These are phyloP conservation scores for Borealophlyctis nickersoniae DNA, from an alignment of 192 early-diverging fungal genomes.

Conservation along the genomic window DNA sequence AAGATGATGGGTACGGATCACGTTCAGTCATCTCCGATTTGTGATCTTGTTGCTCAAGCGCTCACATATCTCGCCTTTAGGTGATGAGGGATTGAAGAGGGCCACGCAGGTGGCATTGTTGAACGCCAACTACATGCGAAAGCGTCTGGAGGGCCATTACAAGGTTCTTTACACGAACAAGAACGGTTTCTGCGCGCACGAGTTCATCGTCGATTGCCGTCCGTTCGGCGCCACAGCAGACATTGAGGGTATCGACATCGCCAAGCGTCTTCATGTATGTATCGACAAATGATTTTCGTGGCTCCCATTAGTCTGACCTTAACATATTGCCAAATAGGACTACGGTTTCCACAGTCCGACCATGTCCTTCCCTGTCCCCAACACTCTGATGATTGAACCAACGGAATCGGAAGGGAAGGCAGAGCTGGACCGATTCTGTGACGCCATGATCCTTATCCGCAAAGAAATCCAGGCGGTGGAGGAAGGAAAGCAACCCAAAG, in stretches of 20 bases:
- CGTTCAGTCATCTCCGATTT: constrained; percentile 1
- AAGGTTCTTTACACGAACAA: constrained; percentile 88
- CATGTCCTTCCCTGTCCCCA: constrained; percentile 98
- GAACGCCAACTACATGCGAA: constrained; percentile 98
- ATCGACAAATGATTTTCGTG: too few relatives aligned
- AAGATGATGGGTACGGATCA: constrained; percentile 82
- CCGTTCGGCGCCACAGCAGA: constrained; percentile 76
- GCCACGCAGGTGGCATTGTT: constrained; percentile 89
- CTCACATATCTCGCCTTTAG: constrained; percentile 9
- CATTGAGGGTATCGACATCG: constrained; percentile 93
- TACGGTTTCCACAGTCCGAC: constrained; percentile 99
- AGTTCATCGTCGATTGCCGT: constrained; percentile 96
- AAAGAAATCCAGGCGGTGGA: constrained; percentile 86
- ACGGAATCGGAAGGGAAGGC: constrained; percentile 92
- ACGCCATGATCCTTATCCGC: constrained; percentile 96
- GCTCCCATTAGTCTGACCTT: neutral
- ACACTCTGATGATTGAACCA: constrained; percentile 99
- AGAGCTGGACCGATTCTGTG: constrained; percentile 96
- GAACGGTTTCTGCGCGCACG: constrained; percentile 96
- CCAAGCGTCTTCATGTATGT: constrained; percentile 80
- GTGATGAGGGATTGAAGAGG: constrained; percentile 78
- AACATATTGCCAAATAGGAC: constrained; percentile 80
- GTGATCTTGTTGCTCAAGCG: neutral
- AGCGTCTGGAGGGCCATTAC: constrained; percentile 87
- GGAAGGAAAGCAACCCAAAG: constrained; percentile 78